These are phyloP conservation scores for Trebouxiophyceae sp. DNA, from an alignment of 163 green algal genomes.

Conservation along the genomic window DNA sequence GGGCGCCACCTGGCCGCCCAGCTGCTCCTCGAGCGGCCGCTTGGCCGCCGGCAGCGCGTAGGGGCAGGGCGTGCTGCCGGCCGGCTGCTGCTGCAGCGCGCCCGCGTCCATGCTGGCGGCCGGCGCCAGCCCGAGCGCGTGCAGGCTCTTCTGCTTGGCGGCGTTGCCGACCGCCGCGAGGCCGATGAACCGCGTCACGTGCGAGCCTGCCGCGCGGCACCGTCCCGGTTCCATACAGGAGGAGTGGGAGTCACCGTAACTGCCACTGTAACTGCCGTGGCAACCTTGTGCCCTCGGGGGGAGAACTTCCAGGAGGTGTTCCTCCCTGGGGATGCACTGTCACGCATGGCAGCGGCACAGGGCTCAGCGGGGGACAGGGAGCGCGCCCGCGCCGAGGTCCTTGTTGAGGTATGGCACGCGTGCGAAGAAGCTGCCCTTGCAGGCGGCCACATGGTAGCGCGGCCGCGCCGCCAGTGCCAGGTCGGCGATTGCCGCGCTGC, in stretches of 20 bases:
- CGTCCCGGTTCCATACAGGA: too few relatives aligned
- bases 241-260: background rate
- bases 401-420: conserved; percentile 68
- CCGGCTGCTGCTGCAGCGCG: conserved; percentile 11
- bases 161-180: conserved; percentile 52
- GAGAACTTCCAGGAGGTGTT: too few relatives aligned
- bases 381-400: conserved; percentile 64
- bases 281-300: too few relatives aligned
- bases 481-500: conserved; percentile 33
- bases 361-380: background rate
- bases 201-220: conserved; percentile 18
- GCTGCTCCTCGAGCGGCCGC: conserved; percentile 5
- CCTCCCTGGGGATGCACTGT: too few relatives aligned
- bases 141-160: conserved; percentile 62
- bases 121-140: conserved; percentile 68
- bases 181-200: conserved; percentile 72
- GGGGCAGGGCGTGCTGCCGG: conserved; percentile 45
- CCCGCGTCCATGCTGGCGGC: conserved; percentile 45
- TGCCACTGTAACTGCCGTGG: too few relatives aligned
- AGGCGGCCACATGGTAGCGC: conserved; percentile 65
- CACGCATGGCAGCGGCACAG: too few relatives aligned
- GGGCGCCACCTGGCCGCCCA: conserved; percentile 2
- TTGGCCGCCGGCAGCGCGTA: conserved; percentile 36
- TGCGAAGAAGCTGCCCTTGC: conserved; percentile 45
- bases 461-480: conserved; percentile 49